Evolutionary conservation across 2,329 filamentous ascomycete species (phyloP), one percentile per base, ranked within the genome.

Genomic region (Aspergillus sp.): DNA sequence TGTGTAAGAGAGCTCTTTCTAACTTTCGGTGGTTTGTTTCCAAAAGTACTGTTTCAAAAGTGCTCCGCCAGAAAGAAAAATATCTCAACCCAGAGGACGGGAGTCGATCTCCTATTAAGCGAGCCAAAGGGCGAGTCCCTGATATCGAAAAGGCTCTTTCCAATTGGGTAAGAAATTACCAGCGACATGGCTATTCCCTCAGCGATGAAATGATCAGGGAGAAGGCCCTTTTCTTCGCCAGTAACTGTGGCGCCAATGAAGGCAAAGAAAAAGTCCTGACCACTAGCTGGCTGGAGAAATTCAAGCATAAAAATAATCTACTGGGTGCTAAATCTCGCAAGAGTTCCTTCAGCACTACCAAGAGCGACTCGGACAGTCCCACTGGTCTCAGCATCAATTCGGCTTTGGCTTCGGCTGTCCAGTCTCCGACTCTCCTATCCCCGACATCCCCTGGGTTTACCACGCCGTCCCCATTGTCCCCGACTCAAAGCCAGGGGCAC

Each of bases 11-110:
- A 47, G 22, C 11, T 39, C n/a, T 39, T 50, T 65, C 64, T 66
- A 58, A 66, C 61, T 20, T 29, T 42, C 50, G n/a, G 49, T n/a
- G 14, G 39, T 49, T 53, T 46, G 58, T 14, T 54, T 31, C 52
- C 54, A 70, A 58, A 75, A 99, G 95, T 80, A 99, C 95, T 52
- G 95, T 99, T n/a, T 99, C 95, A 56, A 99, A 99, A 75, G 95
- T 98, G 57, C 78, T 99, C 65, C 88, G 94, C 56, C 89, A 96
- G 71, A 96, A 94, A 79, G 95, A 99, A 64, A 95, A 96, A 75
- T 98, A 96, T 76, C 84, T 98, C 16, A 90, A 89, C 70, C 87
- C 87, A 56, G 91, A 91, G 70, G 92, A 91, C 75, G 90, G 88
- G 66, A 91, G 83, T 73, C 86, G 84, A 67, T 94, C 92, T 49